Base-by-base conservation (phyloP, 1,139 yeast genomes). In the Blastobotrys indianensis region DNA sequence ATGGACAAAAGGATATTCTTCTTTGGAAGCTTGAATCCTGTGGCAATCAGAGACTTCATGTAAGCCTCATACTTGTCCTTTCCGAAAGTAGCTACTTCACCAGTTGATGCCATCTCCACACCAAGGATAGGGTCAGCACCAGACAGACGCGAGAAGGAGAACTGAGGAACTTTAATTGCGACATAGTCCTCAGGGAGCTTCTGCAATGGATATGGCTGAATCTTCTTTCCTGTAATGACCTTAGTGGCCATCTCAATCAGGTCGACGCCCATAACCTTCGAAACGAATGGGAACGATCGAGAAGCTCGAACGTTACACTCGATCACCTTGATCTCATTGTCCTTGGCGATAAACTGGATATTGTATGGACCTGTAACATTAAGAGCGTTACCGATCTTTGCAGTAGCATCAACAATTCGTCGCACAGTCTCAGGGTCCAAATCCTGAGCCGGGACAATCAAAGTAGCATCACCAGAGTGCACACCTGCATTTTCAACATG, bases 401-500 rank as follows among this genome's bases (percentile, higher is more conserved):
- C 95, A 51, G 98, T 87, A 41, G 96, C 96, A 61, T 81, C 94
- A 51, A 86, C 95, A 64, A 90, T 86, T 70, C 97, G 79, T 58
- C 79, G 75, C 48, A 88, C 95, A 37, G 95, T 88, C 70, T 86
- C 95, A 53, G 90, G 87, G 54, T 84, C 94, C 63, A 92, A 77
- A 67, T 87, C 95, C 72, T 90, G 97, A 40, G 97, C 97, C 50
- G 98, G 98, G 51, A 92, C 95, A 67, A 92, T 84, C 64, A 92
- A 75, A 42, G 98, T 92, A 52, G 98, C 98, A 70, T 92, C 98
- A 76, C 98, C 98, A 50, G 98, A 92, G 71, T 92, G 98, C 47
- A 92, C 97, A 79, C 98, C 98, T 28, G 98, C 98, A 64, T 92
- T 92, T 70, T 92, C 98, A 61, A 92, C 97, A 67, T 92, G 98